Evolutionary conservation across 768 basidiomycete species (phyloP).

Genomic region (Mycena floridula): DNA sequence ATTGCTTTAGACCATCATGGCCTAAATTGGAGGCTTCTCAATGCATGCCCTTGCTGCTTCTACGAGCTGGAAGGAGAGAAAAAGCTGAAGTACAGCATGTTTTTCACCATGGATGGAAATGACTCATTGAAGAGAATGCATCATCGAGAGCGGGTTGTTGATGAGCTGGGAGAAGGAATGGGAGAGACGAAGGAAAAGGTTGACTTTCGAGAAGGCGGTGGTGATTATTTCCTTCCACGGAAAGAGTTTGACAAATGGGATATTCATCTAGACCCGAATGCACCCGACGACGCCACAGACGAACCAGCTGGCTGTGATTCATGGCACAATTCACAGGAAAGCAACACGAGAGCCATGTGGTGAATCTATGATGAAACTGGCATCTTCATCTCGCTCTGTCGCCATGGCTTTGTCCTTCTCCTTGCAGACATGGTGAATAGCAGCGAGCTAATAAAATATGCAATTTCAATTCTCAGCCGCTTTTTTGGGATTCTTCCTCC

Average conservation of each 20-base stretch:
- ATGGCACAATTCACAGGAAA: no score
- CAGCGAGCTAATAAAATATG: conserved; percentile 2
- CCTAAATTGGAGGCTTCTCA: conserved; percentile 8
- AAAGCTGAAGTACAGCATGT: not conserved
- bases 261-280: no score
- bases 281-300: no score
- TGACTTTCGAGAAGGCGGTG: conserved; percentile 2
- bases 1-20: conserved; percentile 4
- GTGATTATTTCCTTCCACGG: conserved; percentile 6
- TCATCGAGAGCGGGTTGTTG: conserved; percentile 2
- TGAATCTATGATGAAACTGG: conserved; percentile 6
- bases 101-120: not conserved
- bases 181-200: not conserved
- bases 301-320: no score
- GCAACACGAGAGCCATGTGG: conserved; percentile 2
- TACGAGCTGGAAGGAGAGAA: conserved; percentile 6
- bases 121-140: conserved; percentile 2
- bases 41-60: conserved; percentile 11
- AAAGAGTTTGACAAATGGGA: conserved; percentile 5
- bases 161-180: not conserved
- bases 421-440: conserved; percentile 3
- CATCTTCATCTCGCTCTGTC: conserved; percentile 3
- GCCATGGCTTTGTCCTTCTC: conserved; percentile 2
- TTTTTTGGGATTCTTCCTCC: not conserved
- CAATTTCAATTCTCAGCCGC: no score